Percentiles rank a stretch among this genome's conserved stretches.
These are phyloP conservation scores for Colletotrichum cordylinicola DNA, from an alignment of 2,329 filamentous ascomycete species.

Conservation along the genomic window DNA sequence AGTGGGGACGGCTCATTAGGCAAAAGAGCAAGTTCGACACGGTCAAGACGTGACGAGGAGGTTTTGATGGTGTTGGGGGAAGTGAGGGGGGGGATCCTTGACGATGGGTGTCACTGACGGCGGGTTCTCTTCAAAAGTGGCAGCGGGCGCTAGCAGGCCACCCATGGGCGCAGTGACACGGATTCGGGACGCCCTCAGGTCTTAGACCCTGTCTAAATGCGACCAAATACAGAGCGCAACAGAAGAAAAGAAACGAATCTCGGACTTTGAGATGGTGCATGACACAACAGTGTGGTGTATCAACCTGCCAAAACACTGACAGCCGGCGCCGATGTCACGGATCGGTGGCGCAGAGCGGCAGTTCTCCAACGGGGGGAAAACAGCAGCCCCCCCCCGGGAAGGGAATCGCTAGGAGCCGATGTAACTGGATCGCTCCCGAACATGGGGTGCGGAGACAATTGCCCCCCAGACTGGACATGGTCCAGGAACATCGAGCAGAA, in stretches of 20 bases:
- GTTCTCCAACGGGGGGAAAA: not conserved
- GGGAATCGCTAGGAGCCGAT: not conserved
- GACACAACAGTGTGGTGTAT: not conserved
- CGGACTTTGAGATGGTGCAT: not conserved
- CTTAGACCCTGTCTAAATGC: accelerated
- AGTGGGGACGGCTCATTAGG: constrained; percentile 49
- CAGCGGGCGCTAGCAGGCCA: not conserved
- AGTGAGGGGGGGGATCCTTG: constrained; percentile 10
- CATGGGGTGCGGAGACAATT: not conserved
- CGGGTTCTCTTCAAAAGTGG: not conserved
- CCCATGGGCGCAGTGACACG: not conserved
- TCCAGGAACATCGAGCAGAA: not conserved
- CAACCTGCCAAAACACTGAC: not conserved
- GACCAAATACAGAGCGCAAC: not conserved
- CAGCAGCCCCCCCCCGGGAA: not conserved
- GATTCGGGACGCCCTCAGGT: not conserved
- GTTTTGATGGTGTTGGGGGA: not conserved
- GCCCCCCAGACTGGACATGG: not conserved
- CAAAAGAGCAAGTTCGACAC: constrained; percentile 44
- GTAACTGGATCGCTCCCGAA: constrained; percentile 2
- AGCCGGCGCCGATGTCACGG: not conserved
- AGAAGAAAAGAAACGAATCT: not conserved
- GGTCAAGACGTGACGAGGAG: constrained; percentile 32
- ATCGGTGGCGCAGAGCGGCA: not conserved
- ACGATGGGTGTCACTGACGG: not conserved